Evolutionary conservation across 2,329 filamentous ascomycete genomes (phyloP), one percentile per base, ranked within the genome.

Genomic region (Exophiala oligosperma): DNA sequence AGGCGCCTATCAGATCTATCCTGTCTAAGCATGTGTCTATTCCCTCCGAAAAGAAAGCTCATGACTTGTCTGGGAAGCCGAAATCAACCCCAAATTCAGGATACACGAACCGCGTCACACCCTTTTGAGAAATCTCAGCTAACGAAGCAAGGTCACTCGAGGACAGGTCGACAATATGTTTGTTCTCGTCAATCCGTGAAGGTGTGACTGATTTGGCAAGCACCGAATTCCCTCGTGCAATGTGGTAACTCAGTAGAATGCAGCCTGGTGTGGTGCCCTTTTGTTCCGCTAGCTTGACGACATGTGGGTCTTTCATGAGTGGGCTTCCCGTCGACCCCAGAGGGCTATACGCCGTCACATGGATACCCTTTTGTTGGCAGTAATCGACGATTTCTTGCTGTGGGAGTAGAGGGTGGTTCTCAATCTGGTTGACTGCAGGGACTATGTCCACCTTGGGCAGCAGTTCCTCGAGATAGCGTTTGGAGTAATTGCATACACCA

Each of bases 341-440:
- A 0, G 81, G 79, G 38, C 77, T 81, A 68, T 83, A 84, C 54
- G 81, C 79, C 4, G 77, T 81, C 57, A 83, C 66, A 67, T 82
- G 79, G 62, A 83, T 83, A 23, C 76, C 76, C 56, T 80, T 77
- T 12, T 70, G 64, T 56, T 76, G 76, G 68, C 81, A 78, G 72
- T 76, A 82, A 8, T 77, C 74, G 17, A 72, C 69, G 54, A 83
- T 81, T 2, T 68, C 68, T 14, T 69, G 69, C 64, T 84, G 81
- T 60, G 81, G 79, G 14, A 84, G 72, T 72, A 77, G 82, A 1
- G 77, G 81, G 64, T 84, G 81, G 24, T 76, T 71, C 66, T 84
- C 81, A 49, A 83, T 67, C 67, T 84, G 79, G 59, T 81, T 77
- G 5, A 73, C 77, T 0, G 79, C 77, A 8, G 81, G 76, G 35